phyloP scores from a whole-genome alignment of 148 eudicot genomes.

The Rhododendron williamsianum region DNA sequence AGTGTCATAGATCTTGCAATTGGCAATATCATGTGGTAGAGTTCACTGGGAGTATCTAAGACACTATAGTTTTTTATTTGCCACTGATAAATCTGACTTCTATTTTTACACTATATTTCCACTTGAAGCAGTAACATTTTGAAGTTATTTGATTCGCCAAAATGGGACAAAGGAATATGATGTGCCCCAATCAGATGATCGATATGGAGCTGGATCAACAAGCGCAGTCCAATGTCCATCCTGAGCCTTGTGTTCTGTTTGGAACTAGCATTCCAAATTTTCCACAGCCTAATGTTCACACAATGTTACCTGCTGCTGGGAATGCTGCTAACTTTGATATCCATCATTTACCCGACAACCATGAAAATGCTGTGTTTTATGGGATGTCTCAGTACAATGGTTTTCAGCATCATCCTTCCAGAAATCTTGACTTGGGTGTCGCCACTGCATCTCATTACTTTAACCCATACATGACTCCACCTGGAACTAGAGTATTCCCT shows the following conservation, averaged over 20 bases:
- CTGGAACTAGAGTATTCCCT: slow-evolving; percentile 52
- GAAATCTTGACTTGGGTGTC: slow-evolving; percentile 49
- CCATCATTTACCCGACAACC: slow-evolving; percentile 41
- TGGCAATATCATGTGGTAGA: background rate
- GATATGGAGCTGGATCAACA: slow-evolving; percentile 58
- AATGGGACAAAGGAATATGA: slow-evolving; percentile 75
- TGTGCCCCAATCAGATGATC: slow-evolving; percentile 40
- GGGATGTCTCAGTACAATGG: slow-evolving; percentile 46
- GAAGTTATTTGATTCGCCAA: slow-evolving; percentile 8
- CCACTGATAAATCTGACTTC: background rate
- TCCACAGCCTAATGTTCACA: slow-evolving; percentile 41
- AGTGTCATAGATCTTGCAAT: background rate
- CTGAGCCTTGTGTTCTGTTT: slow-evolving; percentile 52
- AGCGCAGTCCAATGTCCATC: slow-evolving; percentile 43
- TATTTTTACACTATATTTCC: background rate
- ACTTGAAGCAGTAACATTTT: slow-evolving; percentile 15
- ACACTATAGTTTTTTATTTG: background rate
- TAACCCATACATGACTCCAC: slow-evolving; percentile 43
- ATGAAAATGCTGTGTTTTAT: slow-evolving; percentile 42
- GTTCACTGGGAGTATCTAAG: background rate
- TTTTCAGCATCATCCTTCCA: slow-evolving; percentile 47
- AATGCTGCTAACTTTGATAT: slow-evolving; percentile 37
- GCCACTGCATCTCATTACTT: slow-evolving; percentile 35
- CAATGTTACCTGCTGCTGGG: slow-evolving; percentile 46
- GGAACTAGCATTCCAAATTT: slow-evolving; percentile 38